Percentiles rank a stretch among this genome's conserved stretches.
Evolutionary conservation across 306 rosid genomes (phyloP).

Genomic region (Fragaria nilgerrensis): DNA sequence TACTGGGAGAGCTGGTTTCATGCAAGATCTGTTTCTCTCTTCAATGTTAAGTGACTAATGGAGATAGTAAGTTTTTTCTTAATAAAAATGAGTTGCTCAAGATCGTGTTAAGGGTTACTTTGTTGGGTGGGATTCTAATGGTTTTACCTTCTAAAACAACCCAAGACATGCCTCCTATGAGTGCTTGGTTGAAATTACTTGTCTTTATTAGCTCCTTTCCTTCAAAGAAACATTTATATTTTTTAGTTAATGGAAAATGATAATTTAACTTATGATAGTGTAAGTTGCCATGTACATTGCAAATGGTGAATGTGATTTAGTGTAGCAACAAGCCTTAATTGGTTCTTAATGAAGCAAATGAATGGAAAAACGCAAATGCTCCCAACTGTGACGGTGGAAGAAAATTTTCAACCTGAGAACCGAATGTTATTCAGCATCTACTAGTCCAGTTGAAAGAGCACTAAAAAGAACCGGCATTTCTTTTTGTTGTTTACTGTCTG

Average conservation of each 20-base stretch:
- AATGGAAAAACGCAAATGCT: background rate
- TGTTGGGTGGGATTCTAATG: constrained; percentile 33
- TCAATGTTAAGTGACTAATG: constrained; percentile 57
- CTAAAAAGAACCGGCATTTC: background rate
- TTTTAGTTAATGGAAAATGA: constrained; percentile 23
- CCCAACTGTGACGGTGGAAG: background rate
- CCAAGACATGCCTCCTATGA: constrained; percentile 25
- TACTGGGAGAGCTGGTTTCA: constrained; percentile 80
- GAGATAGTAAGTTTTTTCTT: constrained; percentile 33
- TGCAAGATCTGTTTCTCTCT: constrained; percentile 80
- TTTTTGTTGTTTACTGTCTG: background rate
- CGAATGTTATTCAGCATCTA: background rate
- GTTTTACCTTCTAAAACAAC: constrained; percentile 18
- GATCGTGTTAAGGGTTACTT: constrained; percentile 32
- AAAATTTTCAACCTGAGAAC: background rate
- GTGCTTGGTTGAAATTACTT: constrained; percentile 32
- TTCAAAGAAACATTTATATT: constrained; percentile 16
- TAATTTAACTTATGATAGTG: constrained; percentile 19
- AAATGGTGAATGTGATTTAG: constrained; percentile 15
- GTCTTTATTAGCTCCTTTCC: constrained; percentile 30
- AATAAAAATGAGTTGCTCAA: constrained; percentile 34
- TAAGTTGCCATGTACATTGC: constrained; percentile 18
- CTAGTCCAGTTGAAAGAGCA: background rate
- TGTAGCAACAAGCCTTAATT: background rate
- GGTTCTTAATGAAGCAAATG: background rate